Evolutionary conservation across 1,139 yeast genomes (phyloP), one percentile per base, ranked within the genome.

Genomic region (Spathaspora sp.): DNA sequence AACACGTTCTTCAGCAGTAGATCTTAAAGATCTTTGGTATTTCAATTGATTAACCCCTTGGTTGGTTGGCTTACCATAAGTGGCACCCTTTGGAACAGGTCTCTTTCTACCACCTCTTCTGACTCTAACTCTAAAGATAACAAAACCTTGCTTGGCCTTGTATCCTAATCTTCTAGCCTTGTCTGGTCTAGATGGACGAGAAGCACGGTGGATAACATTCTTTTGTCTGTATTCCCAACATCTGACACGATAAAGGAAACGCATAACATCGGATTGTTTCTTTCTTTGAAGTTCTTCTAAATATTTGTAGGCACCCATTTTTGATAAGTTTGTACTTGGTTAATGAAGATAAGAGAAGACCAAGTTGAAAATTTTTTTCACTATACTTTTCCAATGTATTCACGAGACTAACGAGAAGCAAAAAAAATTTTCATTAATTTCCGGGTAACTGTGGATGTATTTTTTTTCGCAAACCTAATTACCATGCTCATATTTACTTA

Each of bases 51-150:
- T 85, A 65, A 93, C 95, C 89, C 99, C 99, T 83, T 89, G 96
- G 96, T 93, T 93, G 83, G 99, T 93, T 86, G 99, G 99, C 88
- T 93, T 93, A 89, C 99, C 99, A 86, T 91, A 91, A 74, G 98
- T 93, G 69, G 97, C 98, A 88, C 99, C 99, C 93, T 93, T 93
- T 82, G 95, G 91, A 70, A 87, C 98, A 69, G 97, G 98, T 83
- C 97, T 89, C 97, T 93, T 93, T 86, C 99, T 91, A 84, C 95
- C 93, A 84, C 99, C 99, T 82, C 99, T 89, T 84, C 98, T 90
- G 68, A 93, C 99, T 81, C 99, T 90, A 76, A 91, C 80, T 80
- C 99, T 88, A 96, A 80, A 93, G 84, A 93, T 83, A 62, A 89
- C 97, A 74, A 89, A 93, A 66, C 99, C 99, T 83, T 93, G 99